Evolutionary conservation across 2,329 filamentous ascomycete species (phyloP).

Genomic region (Sporothrix curviconia): DNA sequence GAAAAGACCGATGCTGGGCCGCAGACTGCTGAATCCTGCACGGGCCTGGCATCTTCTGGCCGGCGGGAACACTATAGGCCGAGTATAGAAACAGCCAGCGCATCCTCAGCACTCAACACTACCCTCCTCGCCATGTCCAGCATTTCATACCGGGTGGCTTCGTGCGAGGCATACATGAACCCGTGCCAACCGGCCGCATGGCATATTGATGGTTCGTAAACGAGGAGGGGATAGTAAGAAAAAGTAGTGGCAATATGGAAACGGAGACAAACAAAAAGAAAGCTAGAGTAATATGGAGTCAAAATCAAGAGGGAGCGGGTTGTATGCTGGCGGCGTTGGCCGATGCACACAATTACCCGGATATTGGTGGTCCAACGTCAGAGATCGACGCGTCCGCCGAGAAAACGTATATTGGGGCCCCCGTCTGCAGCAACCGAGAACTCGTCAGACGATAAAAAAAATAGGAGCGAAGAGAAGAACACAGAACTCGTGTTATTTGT

Average conservation of each 20-base stretch:
- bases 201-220: not conserved
- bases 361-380: not conserved
- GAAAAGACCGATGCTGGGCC: too few relatives aligned
- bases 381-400: too few relatives aligned
- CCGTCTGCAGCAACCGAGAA: too few relatives aligned
- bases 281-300: too few relatives aligned
- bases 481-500: too few relatives aligned
- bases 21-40: too few relatives aligned
- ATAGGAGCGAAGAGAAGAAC: not conserved
- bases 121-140: not conserved
- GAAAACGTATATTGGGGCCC: too few relatives aligned
- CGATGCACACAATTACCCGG: conserved; percentile 4
- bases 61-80: too few relatives aligned
- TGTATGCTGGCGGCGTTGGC: not conserved
- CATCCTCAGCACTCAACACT: not conserved
- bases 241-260: not conserved
- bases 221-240: not conserved
- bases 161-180: too few relatives aligned
- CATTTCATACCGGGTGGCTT: not conserved
- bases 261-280: not conserved
- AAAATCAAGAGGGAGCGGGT: not conserved
- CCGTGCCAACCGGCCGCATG: too few relatives aligned
- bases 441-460: not conserved
- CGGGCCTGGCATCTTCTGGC: too few relatives aligned
- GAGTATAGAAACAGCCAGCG: not conserved